Conservation (phyloP, 148 eudicot species). For the Persicaria tinctoria region DNA sequence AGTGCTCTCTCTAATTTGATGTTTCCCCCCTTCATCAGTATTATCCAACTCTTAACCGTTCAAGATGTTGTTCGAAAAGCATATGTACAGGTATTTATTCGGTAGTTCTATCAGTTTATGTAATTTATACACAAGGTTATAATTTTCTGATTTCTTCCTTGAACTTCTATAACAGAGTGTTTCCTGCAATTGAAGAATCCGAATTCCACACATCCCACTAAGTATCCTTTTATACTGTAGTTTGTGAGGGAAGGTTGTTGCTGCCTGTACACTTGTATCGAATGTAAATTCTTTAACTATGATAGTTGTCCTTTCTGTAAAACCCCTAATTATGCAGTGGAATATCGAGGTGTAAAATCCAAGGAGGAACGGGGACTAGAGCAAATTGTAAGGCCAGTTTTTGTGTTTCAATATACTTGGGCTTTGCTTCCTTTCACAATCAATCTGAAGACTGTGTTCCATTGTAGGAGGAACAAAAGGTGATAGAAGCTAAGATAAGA, state of each 20-base stretch:
- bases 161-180: constrained; percentile 54
- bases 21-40: constrained; percentile 40
- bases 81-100: constrained; percentile 79
- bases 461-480: constrained; percentile 84
- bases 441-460: not conserved
- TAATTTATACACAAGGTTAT: not conserved
- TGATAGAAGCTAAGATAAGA: constrained; percentile 98
- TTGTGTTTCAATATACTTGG: not conserved
- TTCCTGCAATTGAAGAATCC: constrained; percentile 99
- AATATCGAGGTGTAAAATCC: constrained; percentile 85
- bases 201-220: constrained; percentile 86
- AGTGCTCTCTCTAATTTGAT: constrained; percentile 16
- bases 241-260: not conserved
- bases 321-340: constrained; percentile 90
- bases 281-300: constrained; percentile 39
- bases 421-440: not conserved
- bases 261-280: not conserved
- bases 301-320: constrained; percentile 94
- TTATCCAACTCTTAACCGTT: constrained; percentile 96
- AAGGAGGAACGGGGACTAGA: constrained; percentile 89
- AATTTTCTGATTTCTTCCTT: constrained; percentile 10
- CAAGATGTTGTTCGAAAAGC: constrained; percentile 97
- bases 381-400: constrained; percentile 68
- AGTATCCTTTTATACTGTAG: constrained; percentile 60
- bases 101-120: not conserved